These are phyloP conservation scores for Parafenestella ontariensis DNA, from an alignment of 2,329 filamentous ascomycete genomes.

Conservation along the genomic window DNA sequence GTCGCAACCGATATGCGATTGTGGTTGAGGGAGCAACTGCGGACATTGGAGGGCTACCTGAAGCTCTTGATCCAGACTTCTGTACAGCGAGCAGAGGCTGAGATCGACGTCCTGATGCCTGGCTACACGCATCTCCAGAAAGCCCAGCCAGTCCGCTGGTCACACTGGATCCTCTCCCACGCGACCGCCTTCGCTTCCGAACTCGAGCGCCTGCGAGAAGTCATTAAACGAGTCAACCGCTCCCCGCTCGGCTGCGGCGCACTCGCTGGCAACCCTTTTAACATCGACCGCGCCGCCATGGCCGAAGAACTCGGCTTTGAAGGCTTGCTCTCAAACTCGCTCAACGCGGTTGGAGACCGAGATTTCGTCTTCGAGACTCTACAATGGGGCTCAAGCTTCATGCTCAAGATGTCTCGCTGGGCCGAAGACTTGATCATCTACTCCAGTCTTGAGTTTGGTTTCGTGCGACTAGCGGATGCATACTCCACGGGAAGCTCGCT, in stretches of 20 bases:
- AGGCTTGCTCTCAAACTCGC: constrained; percentile 75
- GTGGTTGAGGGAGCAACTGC: constrained; percentile 81
- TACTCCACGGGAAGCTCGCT: constrained; percentile 79
- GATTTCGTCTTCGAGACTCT: constrained; percentile 85
- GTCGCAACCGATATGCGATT: constrained; percentile 89
- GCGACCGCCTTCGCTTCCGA: constrained; percentile 75
- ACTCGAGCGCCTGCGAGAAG: constrained; percentile 77
- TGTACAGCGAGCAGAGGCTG: constrained; percentile 71
- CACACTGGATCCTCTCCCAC: constrained; percentile 81
- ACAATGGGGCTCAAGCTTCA: constrained; percentile 79
- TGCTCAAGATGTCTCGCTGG: constrained; percentile 81
- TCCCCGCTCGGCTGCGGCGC: constrained; percentile 77
- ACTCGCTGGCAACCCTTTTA: constrained; percentile 81
- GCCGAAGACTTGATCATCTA: constrained; percentile 88
- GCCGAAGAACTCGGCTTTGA: constrained; percentile 83
- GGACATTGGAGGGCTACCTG: constrained; percentile 72
- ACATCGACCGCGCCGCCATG: constrained; percentile 80
- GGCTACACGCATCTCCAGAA: constrained; percentile 89
- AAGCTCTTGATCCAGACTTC: constrained; percentile 73
- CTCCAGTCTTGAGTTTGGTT: constrained; percentile 76
- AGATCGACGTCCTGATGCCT: constrained; percentile 82
- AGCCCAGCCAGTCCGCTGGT: constrained; percentile 81
- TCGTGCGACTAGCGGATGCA: constrained; percentile 77
- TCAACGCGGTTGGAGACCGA: constrained; percentile 76
- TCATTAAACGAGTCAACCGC: constrained; percentile 75